Base-by-base conservation (phyloP, 495 filamentous ascomycete species). In the Penicillium pulvis region DNA sequence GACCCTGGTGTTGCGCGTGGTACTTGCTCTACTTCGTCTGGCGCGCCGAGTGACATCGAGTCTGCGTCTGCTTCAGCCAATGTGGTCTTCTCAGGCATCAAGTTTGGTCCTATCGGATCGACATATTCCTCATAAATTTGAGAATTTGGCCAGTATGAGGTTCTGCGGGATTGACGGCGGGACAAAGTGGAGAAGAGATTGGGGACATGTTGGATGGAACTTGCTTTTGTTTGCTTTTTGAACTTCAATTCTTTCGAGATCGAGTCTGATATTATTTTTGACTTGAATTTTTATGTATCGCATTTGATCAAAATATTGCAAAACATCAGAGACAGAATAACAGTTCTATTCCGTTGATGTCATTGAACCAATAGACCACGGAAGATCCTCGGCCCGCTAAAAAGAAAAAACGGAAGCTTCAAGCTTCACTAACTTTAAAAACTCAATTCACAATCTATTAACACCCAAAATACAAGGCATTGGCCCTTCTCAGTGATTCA, bases 21-120 rank as follows among this genome's bases (percentile, higher is more conserved):
- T 51, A 80, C 82, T 57, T 94, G 90, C 74, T 49, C 81, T 41
- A 79, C 78, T 52, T 78, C 75, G 64, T 85, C 82, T 23, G 89
- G 89, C 60, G 79, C 77, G 35, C 89, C 90, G 14, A 65, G 73
- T 19, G 80, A 81, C 45, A 80, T 93, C 54, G 87, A 90, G 75
- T 26, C 74, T 56, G 63, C 75, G 30, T 63, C 71, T 53, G 69
- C 82, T 54, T 74, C 80, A 61, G 75, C 87, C n/a, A 75, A 76
- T 12, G 88, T 90, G 24, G 79, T 76, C 64, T 90, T 81, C 75
- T 86, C 81, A 47, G 88, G 87, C 76, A 87, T 91, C 72, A 83
- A 85, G 71, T 83, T 83, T 62, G 88, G 87, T 26, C 82, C 85
- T 30, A 81, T 90, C 55, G 83, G 82, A 67, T 85, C 84, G 19